Conservation (phyloP, 2,329 filamentous ascomycete genomes). For the Colletotrichum sp. region DNA sequence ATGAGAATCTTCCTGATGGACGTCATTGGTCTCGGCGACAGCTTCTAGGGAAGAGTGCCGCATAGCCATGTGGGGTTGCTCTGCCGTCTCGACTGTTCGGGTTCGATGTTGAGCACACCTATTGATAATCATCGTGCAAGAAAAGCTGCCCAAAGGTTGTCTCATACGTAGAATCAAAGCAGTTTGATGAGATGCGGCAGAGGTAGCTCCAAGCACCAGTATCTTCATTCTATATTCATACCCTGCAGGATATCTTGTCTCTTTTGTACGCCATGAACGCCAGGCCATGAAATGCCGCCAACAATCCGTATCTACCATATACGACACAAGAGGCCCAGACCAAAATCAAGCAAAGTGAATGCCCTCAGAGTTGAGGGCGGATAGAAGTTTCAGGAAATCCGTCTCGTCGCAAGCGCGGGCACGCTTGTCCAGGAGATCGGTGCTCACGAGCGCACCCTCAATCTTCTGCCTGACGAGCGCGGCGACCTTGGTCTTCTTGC, state of each 20-base stretch:
- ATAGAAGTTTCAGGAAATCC: conserved; percentile 83
- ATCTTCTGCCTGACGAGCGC: conserved; percentile 89
- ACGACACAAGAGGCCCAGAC: background rate
- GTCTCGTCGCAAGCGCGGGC: conserved; percentile 90
- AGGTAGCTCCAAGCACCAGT: background rate
- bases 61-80: background rate
- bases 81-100: background rate
- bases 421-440: conserved; percentile 79
- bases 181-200: background rate
- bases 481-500: conserved; percentile 80
- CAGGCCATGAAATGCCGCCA: conserved; percentile 3
- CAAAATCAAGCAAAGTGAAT: conserved; percentile 80
- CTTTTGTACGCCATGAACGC: conserved; percentile 20
- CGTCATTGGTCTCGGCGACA: background rate
- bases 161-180: background rate
- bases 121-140: background rate
- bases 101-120: background rate
- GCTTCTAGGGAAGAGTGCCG: background rate
- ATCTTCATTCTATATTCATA: background rate
- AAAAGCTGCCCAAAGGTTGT: background rate
- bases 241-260: background rate
- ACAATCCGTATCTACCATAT: background rate
- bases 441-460: conserved; percentile 81
- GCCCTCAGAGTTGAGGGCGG: conserved; percentile 87
- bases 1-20: background rate